Conservation (phyloP, 2,329 filamentous ascomycete genomes). For the Hansfordia pulvinata region DNA sequence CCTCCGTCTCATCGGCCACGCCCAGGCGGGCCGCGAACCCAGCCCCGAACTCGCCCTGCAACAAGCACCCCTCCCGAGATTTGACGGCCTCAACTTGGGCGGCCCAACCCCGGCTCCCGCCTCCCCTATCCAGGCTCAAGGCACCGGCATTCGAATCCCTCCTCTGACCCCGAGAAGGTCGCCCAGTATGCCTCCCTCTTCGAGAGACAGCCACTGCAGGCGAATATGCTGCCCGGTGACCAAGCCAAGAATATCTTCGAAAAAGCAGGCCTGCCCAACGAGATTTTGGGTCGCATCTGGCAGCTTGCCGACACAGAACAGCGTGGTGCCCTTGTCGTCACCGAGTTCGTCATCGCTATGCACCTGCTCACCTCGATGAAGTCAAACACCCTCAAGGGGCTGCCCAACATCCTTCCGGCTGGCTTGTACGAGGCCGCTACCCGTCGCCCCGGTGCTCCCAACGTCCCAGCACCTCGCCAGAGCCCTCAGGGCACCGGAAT, state of each 20-base stretch:
- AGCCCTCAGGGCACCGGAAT: constrained; percentile 33
- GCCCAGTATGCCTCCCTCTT: constrained; percentile 82
- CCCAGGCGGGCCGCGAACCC: constrained; percentile 75
- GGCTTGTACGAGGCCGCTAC: constrained; percentile 84
- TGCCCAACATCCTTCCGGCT: constrained; percentile 71
- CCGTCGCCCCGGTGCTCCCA: constrained; percentile 39
- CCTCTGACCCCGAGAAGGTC: constrained; percentile 78
- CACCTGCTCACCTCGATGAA: constrained; percentile 89
- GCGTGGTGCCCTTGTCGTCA: constrained; percentile 70
- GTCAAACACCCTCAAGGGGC: constrained; percentile 61
- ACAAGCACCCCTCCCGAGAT: constrained; percentile 79
- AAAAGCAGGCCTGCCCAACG: constrained; percentile 78
- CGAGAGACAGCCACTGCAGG: constrained; percentile 72
- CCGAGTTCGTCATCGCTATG: constrained; percentile 97
- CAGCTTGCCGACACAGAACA: constrained; percentile 88
- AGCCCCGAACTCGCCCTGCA: constrained; percentile 70
- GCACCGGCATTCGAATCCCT: constrained; percentile 69
- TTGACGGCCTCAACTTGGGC: constrained; percentile 56
- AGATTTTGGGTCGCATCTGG: constrained; percentile 91
- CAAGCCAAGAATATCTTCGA: constrained; percentile 91
- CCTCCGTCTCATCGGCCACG: constrained; percentile 86
- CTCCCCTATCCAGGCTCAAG: constrained; percentile 37
- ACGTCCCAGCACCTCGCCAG: too few species aligned
- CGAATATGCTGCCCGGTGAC: constrained; percentile 63
- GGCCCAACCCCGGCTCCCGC: constrained; percentile 26